phyloP scores from a whole-genome alignment of 805 yeast genomes.

The Teunomyces stri region DNA sequence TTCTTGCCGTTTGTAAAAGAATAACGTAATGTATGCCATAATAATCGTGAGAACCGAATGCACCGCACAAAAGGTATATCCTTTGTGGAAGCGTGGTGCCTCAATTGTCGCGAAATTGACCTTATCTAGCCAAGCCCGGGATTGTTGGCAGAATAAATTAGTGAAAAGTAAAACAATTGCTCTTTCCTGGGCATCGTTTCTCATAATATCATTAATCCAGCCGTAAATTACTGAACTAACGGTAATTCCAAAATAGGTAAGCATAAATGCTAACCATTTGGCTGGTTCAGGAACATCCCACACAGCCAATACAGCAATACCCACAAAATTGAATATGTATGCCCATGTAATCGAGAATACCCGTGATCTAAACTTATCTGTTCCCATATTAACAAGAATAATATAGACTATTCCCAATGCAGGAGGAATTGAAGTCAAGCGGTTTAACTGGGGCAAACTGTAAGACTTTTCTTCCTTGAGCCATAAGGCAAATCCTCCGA shows the following conservation, averaged over 20 bases:
- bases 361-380: conserved; percentile 49
- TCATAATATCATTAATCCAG: conserved; percentile 23
- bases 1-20: conserved; percentile 21
- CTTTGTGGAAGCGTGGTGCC: conserved; percentile 20
- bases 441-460: neutral
- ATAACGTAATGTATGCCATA: conserved; percentile 21
- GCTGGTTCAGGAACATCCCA: conserved; percentile 22
- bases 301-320: conserved; percentile 20
- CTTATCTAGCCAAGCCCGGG: conserved; percentile 20
- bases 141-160: conserved; percentile 20
- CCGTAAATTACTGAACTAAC: conserved; percentile 21
- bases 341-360: conserved; percentile 53
- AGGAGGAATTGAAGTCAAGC: conserved; percentile 50
- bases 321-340: conserved; percentile 29
- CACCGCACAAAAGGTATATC: conserved; percentile 20
- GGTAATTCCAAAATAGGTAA: conserved; percentile 22
- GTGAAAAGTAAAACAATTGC: conserved; percentile 20
- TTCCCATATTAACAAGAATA: conserved; percentile 45
- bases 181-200: conserved; percentile 20
- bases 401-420: conserved; percentile 55
- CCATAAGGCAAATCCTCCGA: conserved; percentile 51
- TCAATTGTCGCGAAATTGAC: conserved; percentile 21
- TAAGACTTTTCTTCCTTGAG: conserved; percentile 17
- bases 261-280: conserved; percentile 25
- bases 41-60: conserved; percentile 4